Percentiles rank a stretch among this genome's conserved stretches.
These are phyloP conservation scores for Acanthochlamys bracteata DNA, from an alignment of 106 monocot species.

Conservation along the genomic window DNA sequence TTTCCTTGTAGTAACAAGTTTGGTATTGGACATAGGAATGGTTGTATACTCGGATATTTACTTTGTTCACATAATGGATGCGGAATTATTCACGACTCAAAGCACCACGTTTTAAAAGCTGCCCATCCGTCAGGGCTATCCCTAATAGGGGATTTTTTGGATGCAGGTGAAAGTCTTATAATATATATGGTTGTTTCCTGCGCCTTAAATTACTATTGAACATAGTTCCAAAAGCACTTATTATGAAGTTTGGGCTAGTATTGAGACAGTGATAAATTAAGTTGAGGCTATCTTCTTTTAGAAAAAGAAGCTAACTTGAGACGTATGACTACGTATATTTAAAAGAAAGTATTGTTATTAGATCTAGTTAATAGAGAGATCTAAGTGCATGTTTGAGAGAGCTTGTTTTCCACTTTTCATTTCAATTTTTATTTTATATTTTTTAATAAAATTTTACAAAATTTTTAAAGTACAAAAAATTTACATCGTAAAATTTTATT, in stretches of 20 bases:
- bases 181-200: neutral
- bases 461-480: no score
- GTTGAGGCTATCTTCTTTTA: neutral
- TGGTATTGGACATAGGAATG: no score
- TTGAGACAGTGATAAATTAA: neutral
- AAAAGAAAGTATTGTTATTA: no score
- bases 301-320: neutral
- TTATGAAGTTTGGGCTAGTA: neutral
- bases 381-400: no score
- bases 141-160: constrained; percentile 95
- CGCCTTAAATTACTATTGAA: neutral
- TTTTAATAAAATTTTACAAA: no score
- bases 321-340: no score
- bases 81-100: constrained; percentile 78
- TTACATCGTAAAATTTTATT: no score
- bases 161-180: constrained; percentile 53
- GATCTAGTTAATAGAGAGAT: no score
- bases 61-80: neutral
- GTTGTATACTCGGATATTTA: neutral
- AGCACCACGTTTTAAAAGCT: constrained; percentile 73
- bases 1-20: no score
- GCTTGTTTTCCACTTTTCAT: no score
- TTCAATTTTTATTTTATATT: no score
- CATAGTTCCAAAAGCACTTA: neutral
- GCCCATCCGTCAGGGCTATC: constrained; percentile 98